Percentiles rank a stretch among this genome's conserved stretches.
Conservation (phyloP, 305 asterid genomes). For the Fraxinus platypoda region DNA sequence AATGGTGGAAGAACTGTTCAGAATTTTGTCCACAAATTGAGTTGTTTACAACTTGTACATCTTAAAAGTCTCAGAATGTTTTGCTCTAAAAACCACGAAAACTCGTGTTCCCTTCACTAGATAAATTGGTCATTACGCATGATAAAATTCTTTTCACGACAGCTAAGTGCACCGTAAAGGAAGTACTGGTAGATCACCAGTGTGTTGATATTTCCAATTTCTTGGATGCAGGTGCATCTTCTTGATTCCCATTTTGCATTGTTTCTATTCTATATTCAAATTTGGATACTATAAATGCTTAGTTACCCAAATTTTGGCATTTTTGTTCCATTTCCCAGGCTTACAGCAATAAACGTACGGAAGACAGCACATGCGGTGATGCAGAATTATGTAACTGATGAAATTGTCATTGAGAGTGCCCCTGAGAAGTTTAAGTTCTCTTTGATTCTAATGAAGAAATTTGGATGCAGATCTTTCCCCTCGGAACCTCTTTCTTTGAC, state of each 20-base stretch:
- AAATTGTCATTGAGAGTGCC: too few relatives aligned
- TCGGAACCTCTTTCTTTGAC: too few relatives aligned
- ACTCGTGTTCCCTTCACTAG: slow-evolving; percentile 8
- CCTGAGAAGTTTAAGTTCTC: too few relatives aligned
- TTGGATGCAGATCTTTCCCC: too few relatives aligned
- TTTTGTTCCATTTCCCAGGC: too few relatives aligned
- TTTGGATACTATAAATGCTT: too few relatives aligned
- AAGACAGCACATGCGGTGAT: too few relatives aligned
- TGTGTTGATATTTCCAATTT: slow-evolving; percentile 30
- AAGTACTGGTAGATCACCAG: background rate
- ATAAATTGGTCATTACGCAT: background rate
- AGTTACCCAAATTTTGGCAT: too few relatives aligned
- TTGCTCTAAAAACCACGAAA: background rate
- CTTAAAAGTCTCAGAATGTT: background rate
- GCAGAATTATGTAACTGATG: too few relatives aligned
- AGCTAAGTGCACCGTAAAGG: background rate
- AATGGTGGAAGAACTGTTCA: background rate
- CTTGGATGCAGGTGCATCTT: background rate
- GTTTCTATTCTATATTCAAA: too few relatives aligned
- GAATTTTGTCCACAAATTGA: background rate
- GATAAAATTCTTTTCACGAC: background rate
- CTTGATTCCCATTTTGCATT: background rate
- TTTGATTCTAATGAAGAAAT: too few relatives aligned
- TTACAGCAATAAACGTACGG: too few relatives aligned
- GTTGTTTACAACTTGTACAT: background rate